phyloP scores from a whole-genome alignment of 164 flowering plant genomes.

The Euptelea pleiosperma region DNA sequence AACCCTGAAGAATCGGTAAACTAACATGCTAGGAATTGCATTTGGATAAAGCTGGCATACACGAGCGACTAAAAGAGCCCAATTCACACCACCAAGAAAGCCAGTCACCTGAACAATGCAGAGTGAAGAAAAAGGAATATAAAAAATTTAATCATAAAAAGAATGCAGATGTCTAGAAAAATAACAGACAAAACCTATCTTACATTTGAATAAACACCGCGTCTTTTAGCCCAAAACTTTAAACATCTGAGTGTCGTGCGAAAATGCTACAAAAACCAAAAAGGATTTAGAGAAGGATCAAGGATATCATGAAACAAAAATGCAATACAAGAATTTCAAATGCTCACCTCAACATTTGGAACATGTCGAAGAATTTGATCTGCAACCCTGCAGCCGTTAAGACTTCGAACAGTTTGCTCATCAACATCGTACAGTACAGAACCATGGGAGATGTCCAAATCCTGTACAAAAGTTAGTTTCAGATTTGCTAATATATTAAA shows the following conservation, averaged over 20 bases:
- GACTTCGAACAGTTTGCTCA: constrained; percentile 48
- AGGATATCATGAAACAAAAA: constrained; percentile 21
- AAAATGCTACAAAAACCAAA: constrained; percentile 54
- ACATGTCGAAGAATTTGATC: constrained; percentile 48
- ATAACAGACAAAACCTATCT: no score
- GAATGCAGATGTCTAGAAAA: no score
- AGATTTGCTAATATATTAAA: not conserved
- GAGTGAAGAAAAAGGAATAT: not conserved
- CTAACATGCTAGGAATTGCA: constrained; percentile 92
- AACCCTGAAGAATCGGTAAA: constrained; percentile 86
- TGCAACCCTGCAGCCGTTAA: constrained; percentile 54
- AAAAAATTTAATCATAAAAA: not conserved
- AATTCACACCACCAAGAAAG: constrained; percentile 97
- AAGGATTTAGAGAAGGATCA: constrained; percentile 19
- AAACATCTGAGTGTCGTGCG: constrained; percentile 78
- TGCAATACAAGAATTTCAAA: not conserved
- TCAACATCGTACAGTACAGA: constrained; percentile 41
- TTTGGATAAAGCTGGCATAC: constrained; percentile 96
- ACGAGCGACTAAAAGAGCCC: constrained; percentile 96
- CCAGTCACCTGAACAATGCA: constrained; percentile 71
- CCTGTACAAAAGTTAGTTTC: constrained; percentile 21
- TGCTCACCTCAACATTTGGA: constrained; percentile 41
- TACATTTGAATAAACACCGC: constrained; percentile 98
- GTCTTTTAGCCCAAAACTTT: constrained; percentile 91
- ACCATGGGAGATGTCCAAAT: constrained; percentile 43